phyloP scores from a whole-genome alignment of 1,284 basidiomycete genomes.

The Cryptococcus sp. region DNA sequence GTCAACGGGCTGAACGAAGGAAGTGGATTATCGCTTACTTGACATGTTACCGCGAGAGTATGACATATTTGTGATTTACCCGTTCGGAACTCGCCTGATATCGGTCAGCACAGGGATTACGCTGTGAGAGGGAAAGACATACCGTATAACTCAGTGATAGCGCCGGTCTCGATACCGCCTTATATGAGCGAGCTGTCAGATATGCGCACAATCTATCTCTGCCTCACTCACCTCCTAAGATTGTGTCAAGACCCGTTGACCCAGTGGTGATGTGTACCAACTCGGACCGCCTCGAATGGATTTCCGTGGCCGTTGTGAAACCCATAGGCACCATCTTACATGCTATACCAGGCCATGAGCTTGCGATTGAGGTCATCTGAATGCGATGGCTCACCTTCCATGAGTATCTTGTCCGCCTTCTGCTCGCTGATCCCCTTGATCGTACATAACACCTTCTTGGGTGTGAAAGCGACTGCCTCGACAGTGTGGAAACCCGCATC shows the following conservation, averaged over 20 bases:
- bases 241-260: slow-evolving; percentile 91
- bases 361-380: neutral
- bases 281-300: slow-evolving; percentile 92
- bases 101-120: slow-evolving; percentile 4
- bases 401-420: slow-evolving; percentile 95
- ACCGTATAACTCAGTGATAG: slow-evolving; percentile 97
- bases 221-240: slow-evolving; percentile 75
- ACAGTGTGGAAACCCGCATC: slow-evolving; percentile 92
- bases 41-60: slow-evolving; percentile 96
- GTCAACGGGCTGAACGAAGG: slow-evolving; percentile 10
- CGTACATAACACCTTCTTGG: slow-evolving; percentile 85
- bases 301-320: slow-evolving; percentile 97
- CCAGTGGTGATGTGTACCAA: slow-evolving; percentile 97
- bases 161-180: slow-evolving; percentile 97
- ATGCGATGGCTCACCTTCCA: slow-evolving; percentile 66
- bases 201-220: neutral
- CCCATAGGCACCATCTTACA: slow-evolving; percentile 96
- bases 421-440: slow-evolving; percentile 98
- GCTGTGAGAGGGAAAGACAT: slow-evolving; percentile 8
- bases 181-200: slow-evolving; percentile 4
- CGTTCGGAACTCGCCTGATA: slow-evolving; percentile 79
- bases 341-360: slow-evolving; percentile 58
- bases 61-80: slow-evolving; percentile 99
- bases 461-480: slow-evolving; percentile 94
- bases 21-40: slow-evolving; percentile 53